Evolutionary conservation across 176 grass and related monocot species (phyloP).

Genomic region (Tuctoria greenei): DNA sequence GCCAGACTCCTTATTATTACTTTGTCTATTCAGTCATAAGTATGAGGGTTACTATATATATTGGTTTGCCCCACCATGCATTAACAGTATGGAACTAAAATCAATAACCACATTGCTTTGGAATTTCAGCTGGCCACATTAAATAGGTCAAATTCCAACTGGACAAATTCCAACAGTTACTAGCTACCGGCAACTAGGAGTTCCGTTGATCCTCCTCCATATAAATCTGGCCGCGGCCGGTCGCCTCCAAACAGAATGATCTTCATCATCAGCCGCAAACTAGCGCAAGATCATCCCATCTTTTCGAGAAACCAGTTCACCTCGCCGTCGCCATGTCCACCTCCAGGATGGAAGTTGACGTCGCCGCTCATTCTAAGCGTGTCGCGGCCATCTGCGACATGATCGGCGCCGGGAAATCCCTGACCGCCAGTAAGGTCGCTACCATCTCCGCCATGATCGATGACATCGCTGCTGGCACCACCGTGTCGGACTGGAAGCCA

Average conservation of each 20-base stretch:
- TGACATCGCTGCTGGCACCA: neutral
- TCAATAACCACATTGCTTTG: too few relatives aligned
- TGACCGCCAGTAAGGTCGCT: neutral
- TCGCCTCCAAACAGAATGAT: too few relatives aligned
- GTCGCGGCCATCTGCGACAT: constrained; percentile 21
- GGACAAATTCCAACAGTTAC: too few relatives aligned
- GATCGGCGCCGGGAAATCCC: neutral
- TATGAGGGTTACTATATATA: too few relatives aligned
- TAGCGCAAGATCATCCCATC: neutral
- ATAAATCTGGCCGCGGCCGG: neutral
- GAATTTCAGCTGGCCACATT: too few relatives aligned
- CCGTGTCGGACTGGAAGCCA: neutral
- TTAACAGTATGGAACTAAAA: too few relatives aligned
- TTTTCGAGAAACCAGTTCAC: neutral
- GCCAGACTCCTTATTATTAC: too few relatives aligned
- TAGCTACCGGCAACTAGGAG: neutral
- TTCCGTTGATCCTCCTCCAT: too few relatives aligned
- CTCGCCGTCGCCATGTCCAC: neutral
- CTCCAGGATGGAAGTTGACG: neutral
- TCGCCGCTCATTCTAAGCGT: neutral
- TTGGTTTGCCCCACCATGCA: too few relatives aligned
- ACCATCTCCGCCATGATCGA: constrained; percentile 18
- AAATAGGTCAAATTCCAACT: too few relatives aligned
- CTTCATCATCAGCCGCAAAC: neutral
- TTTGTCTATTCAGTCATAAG: too few relatives aligned